A percentile compares a stretch with the other conserved stretches of the same genome.
Evolutionary conservation across 2,329 filamentous ascomycete genomes (phyloP).

Genomic region (Fusarium continuum): DNA sequence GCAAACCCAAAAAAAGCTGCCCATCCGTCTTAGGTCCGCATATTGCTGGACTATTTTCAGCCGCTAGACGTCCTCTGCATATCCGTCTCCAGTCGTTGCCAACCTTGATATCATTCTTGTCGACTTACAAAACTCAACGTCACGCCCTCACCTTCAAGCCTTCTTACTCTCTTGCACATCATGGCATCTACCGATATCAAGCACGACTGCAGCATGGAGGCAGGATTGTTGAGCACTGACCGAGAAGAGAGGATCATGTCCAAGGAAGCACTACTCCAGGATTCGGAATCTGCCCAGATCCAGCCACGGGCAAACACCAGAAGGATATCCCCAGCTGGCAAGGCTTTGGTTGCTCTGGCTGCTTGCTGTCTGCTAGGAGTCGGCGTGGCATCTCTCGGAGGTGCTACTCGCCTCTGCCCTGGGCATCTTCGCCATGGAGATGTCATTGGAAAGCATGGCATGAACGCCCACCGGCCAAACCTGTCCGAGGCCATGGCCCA

Average conservation of each 20-base stretch:
- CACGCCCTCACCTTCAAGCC: conserved; percentile 14
- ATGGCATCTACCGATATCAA: conserved; percentile 38
- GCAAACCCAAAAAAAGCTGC: conserved; percentile 36
- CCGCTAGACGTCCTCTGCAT: conserved; percentile 39
- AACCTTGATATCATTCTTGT: conserved; percentile 32
- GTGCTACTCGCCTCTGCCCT: conserved; percentile 39
- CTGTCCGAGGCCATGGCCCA: conserved; percentile 61
- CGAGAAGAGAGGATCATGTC: conserved; percentile 44
- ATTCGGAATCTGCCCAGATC: conserved; percentile 35
- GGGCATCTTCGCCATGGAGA: conserved; percentile 41
- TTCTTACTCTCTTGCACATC: conserved; percentile 15
- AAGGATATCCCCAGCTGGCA: conserved; percentile 38
- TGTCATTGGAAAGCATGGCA: conserved; percentile 32
- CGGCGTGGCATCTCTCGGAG: conserved; percentile 39
- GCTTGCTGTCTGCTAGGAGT: conserved; percentile 39
- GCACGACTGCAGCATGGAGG: conserved; percentile 45
- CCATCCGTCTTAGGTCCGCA: conserved; percentile 33
- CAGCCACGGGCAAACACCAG: conserved; percentile 17
- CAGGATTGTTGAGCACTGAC: conserved; percentile 43
- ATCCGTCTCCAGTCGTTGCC: conserved; percentile 31
- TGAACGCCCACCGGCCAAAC: conserved; percentile 38
- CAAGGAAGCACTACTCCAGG: conserved; percentile 42
- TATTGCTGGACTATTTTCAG: conserved; percentile 34
- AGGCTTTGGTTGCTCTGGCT: conserved; percentile 38
- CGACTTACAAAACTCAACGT: conserved; percentile 41